Percentiles rank a stretch among this genome's conserved stretches.
Conservation (phyloP, 1,284 basidiomycete species). For the Heterobasidion occidentale region DNA sequence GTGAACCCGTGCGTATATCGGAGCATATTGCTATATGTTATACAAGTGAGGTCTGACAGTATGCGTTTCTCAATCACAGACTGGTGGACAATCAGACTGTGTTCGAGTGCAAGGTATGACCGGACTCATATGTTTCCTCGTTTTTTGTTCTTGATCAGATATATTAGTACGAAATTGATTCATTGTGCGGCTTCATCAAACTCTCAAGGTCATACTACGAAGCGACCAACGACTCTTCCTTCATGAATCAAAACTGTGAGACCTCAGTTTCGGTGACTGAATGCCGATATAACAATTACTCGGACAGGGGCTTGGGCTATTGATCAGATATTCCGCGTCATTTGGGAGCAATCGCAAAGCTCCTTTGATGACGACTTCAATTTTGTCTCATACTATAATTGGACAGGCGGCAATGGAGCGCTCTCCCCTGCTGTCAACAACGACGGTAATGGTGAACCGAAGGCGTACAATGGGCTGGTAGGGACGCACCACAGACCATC, state of each 20-base stretch:
- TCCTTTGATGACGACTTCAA: slow-evolving; percentile 66
- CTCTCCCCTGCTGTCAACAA: slow-evolving; percentile 60
- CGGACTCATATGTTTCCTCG: neutral
- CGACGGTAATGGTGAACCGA: slow-evolving; percentile 61
- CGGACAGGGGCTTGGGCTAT: slow-evolving; percentile 59
- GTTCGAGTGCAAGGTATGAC: slow-evolving; percentile 66
- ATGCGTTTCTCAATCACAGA: slow-evolving; percentile 22
- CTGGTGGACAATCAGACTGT: slow-evolving; percentile 62
- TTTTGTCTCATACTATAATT: slow-evolving; percentile 71
- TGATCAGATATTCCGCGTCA: slow-evolving; percentile 65
- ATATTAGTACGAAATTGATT: slow-evolving; percentile 65
- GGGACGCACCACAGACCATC: slow-evolving; percentile 73
- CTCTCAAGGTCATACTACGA: slow-evolving; percentile 66
- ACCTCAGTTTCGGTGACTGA: slow-evolving; percentile 4
- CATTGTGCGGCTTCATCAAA: slow-evolving; percentile 69
- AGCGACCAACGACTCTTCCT: slow-evolving; percentile 58
- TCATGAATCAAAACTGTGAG: slow-evolving; percentile 64
- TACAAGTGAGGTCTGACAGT: slow-evolving; percentile 1
- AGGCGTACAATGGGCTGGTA: slow-evolving; percentile 52
- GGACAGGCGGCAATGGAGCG: slow-evolving; percentile 62
- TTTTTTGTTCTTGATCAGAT: neutral
- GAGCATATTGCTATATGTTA: neutral
- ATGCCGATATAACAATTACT: slow-evolving; percentile 1
- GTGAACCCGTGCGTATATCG: slow-evolving; percentile 54
- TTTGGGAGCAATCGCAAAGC: slow-evolving; percentile 66